A percentile compares a stretch with the other conserved stretches of the same genome.
Evolutionary conservation across 148 eudicot species (phyloP).

Genomic region (Arbutus unedo): DNA sequence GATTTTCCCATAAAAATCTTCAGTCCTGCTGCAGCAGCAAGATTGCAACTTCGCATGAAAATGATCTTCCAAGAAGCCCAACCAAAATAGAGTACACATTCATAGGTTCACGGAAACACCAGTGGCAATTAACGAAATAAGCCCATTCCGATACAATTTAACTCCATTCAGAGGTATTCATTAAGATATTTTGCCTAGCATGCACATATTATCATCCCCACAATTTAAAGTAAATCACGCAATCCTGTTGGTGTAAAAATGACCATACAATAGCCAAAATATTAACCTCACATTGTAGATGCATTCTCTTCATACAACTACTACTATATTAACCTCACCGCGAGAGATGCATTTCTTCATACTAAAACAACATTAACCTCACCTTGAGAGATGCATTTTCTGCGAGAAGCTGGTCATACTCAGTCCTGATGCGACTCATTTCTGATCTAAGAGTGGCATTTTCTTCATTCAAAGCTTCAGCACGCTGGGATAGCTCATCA

Average conservation of each 20-base stretch:
- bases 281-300: constrained; percentile 51
- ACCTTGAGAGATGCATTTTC: constrained; percentile 85
- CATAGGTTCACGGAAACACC: neutral
- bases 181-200: neutral
- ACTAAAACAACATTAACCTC: neutral
- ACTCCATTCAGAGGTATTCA: neutral
- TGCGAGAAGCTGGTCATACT: constrained; percentile 69
- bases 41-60: neutral
- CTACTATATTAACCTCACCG: constrained; percentile 35
- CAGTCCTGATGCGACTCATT: constrained; percentile 58
- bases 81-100: neutral
- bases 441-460: constrained; percentile 84
- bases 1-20: neutral
- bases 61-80: neutral
- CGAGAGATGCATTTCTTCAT: constrained; percentile 49
- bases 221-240: neutral
- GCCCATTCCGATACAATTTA: neutral
- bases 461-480: constrained; percentile 79
- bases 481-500: constrained; percentile 89
- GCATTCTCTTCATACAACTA: constrained; percentile 40
- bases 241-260: neutral
- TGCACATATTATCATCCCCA: neutral
- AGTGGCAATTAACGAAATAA: neutral
- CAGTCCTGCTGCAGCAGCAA: neutral
- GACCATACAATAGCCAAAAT: neutral